A percentile compares a stretch with the other conserved stretches of the same genome.
Evolutionary conservation across 2,329 filamentous ascomycete species (phyloP).

Genomic region (Penicillium sp.): DNA sequence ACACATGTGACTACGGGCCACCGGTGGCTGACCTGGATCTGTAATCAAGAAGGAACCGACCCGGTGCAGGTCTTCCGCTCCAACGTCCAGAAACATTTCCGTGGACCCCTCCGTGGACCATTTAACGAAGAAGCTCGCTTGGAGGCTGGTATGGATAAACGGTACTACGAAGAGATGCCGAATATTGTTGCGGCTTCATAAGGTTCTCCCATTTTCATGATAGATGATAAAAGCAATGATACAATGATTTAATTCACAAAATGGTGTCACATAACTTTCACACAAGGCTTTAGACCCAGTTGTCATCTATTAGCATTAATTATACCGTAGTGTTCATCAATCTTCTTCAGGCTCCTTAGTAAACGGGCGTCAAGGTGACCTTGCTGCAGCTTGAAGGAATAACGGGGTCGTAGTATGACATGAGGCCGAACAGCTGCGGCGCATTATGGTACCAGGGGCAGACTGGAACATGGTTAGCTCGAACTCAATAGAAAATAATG

Average conservation of each 20-base stretch:
- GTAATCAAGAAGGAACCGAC: constrained; percentile 46
- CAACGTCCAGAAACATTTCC: constrained; percentile 47
- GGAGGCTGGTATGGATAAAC: constrained; percentile 47
- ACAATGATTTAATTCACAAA: background rate
- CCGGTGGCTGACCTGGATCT: constrained; percentile 51
- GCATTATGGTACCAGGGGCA: constrained; percentile 43
- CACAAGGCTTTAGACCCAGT: no score
- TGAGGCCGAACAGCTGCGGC: constrained; percentile 42
- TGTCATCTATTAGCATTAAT: background rate
- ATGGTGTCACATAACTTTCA: background rate
- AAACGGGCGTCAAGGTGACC: constrained; percentile 30
- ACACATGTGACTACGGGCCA: constrained; percentile 52
- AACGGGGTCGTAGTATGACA: constrained; percentile 19
- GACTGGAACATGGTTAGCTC: constrained; percentile 22
- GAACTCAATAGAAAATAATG: background rate
- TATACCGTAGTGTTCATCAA: background rate
- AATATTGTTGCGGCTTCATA: constrained; percentile 8
- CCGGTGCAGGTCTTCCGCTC: constrained; percentile 47
- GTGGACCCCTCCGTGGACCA: constrained; percentile 45
- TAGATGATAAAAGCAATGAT: constrained; percentile 12
- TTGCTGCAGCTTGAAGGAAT: constrained; percentile 37
- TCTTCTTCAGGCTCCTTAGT: background rate
- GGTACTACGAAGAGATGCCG: constrained; percentile 41
- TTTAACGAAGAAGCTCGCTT: constrained; percentile 48
- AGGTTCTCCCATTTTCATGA: constrained; percentile 7